A percentile compares a stretch with the other conserved stretches of the same genome.
Evolutionary conservation across 2,329 filamentous ascomycete species (phyloP).

Genomic region (Emericellopsis atlantica): DNA sequence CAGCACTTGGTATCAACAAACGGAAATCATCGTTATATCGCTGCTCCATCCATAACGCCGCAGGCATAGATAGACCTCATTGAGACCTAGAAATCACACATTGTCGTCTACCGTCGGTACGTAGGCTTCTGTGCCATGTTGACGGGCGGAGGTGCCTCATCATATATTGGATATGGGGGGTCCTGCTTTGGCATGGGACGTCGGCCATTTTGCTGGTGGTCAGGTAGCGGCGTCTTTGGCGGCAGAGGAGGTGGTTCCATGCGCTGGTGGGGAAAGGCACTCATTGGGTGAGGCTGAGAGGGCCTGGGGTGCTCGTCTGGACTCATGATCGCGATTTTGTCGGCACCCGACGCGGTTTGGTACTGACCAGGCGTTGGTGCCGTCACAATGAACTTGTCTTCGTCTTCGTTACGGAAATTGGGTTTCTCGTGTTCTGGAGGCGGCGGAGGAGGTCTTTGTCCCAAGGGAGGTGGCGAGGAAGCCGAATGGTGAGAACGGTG

Average conservation of each 20-base stretch:
- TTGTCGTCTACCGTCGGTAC: constrained; percentile 33
- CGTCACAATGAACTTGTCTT: constrained; percentile 41
- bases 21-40: not conserved
- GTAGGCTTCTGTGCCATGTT: constrained; percentile 82
- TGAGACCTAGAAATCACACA: not conserved
- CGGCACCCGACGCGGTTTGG: constrained; percentile 42
- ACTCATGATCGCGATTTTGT: constrained; percentile 55
- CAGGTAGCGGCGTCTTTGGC: constrained; percentile 63
- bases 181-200: constrained; percentile 11
- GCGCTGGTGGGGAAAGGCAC: constrained; percentile 16
- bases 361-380: constrained; percentile 48
- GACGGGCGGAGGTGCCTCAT: constrained; percentile 70
- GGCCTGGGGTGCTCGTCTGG: constrained; percentile 42
- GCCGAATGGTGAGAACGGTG: not conserved
- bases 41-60: not conserved
- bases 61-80: not conserved
- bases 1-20: not conserved
- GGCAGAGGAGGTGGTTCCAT: constrained; percentile 59
- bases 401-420: constrained; percentile 21
- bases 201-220: constrained; percentile 18
- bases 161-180: constrained; percentile 69
- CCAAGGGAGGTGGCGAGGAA: not conserved
- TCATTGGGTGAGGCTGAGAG: constrained; percentile 15
- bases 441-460: constrained; percentile 9
- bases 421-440: constrained; percentile 4